Percentiles rank a stretch among this genome's conserved stretches.
Conservation (phyloP, 768 basidiomycete genomes). For the Phlebiopsis flavidoalba region DNA sequence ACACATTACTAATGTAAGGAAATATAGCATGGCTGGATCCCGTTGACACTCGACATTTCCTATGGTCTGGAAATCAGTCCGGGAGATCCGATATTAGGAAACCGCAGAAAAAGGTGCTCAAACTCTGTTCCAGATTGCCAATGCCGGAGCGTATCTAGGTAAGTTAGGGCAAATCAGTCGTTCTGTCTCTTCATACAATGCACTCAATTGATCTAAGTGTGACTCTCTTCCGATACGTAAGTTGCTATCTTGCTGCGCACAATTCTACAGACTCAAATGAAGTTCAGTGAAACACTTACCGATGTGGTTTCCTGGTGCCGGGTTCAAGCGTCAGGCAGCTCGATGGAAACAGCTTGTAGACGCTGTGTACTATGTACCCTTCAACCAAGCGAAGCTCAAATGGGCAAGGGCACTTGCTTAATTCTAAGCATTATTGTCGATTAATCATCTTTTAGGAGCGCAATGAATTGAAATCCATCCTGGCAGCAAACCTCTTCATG, state of each 20-base stretch:
- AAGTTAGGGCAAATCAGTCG: not conserved
- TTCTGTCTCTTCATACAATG: not conserved
- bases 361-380: not conserved
- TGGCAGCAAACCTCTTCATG: constrained; percentile 25
- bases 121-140: not conserved
- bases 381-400: not conserved
- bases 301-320: constrained; percentile 33
- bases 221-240: not conserved
- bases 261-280: not conserved
- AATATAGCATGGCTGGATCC: not conserved
- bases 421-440: not conserved
- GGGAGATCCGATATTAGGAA: not conserved
- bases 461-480: not conserved
- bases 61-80: constrained; percentile 2
- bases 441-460: not conserved
- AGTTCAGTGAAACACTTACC: constrained; percentile 49
- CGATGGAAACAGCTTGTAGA: not conserved
- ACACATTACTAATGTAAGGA: not conserved
- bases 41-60: constrained; percentile 4
- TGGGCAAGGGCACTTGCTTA: not conserved
- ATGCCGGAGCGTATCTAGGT: not conserved
- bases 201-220: not conserved
- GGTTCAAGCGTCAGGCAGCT: not conserved
- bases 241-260: not conserved
- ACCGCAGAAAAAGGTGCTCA: not conserved